Base-by-base conservation (phyloP, 768 basidiomycete species). In the Auriscalpium orientale region DNA sequence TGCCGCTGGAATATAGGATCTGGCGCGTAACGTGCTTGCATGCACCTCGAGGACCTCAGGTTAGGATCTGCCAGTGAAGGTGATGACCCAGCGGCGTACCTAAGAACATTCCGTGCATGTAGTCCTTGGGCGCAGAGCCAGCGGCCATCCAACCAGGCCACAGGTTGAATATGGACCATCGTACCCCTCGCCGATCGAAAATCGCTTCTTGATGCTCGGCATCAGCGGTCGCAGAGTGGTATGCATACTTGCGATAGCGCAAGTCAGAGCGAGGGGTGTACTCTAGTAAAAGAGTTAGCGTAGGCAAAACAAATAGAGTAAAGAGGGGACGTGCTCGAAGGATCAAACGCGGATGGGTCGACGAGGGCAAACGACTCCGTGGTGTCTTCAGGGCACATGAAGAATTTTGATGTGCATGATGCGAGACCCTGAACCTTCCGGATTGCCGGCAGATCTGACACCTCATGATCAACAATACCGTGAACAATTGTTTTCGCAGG, bases 221-320 rank as follows among this genome's bases (percentile, higher is more conserved):
- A 16, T 54, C 57, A 6, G 55, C 56, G 16, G 55, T 49, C 2
- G 50, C 59, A 12, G 52, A 46, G 4, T 48, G 43, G 38, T 53
- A 62, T 4, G 65, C 54, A 37, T 66, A 65, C 45, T 66, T 66
- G 34, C 64, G 9, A 46, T 56, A 61, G 4, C 54, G 38, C 61
- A 58, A 62, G 6, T 57, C 51, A 49, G 28, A 28, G 28, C 28
- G 28, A 28, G 28, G 58, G 40, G 13, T 61, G 57, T 8, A 37
- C 13, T 8, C 38, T 46, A 22, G 15, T 8, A 8, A 43, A 43
- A 1, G 1, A 7, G 40, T 18, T 15, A 15, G 15, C 13, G 40
- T 8, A 43, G 2, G 40, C 40, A 8, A 43, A 4, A 18, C 2
- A 18, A 18, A 43, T 4, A 43, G 4, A 5, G 28, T 28, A 28